These are phyloP conservation scores for Parasitella parasitica DNA, from an alignment of 371 early-diverging fungal genomes.

Conservation along the genomic window DNA sequence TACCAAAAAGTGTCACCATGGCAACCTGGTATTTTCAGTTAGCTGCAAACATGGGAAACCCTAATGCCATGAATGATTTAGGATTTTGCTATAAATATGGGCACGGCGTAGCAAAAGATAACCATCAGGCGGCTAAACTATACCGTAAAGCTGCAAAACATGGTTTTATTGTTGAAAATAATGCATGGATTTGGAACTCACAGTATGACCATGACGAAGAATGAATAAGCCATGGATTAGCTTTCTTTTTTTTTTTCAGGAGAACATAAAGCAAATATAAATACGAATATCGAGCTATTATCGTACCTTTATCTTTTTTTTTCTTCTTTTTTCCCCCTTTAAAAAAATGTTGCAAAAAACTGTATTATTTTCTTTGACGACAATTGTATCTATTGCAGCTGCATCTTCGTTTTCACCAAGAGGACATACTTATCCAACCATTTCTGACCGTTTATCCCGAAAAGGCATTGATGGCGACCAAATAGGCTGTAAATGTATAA, in stretches of 20 bases:
- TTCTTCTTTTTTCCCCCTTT: background rate
- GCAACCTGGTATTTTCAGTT: conserved; percentile 84
- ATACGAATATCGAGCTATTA: too few relatives aligned
- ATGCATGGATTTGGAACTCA: conserved; percentile 87
- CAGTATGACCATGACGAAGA: background rate
- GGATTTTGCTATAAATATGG: conserved; percentile 77
- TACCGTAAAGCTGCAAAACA: conserved; percentile 72
- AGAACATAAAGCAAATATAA: background rate
- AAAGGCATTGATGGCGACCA: background rate
- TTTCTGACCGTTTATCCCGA: background rate
- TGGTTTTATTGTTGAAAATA: conserved; percentile 71
- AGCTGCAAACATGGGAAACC: conserved; percentile 87
- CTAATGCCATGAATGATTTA: conserved; percentile 83
- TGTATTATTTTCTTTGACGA: background rate
- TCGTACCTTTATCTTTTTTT: background rate
- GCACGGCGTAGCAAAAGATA: conserved; percentile 80
- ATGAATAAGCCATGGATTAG: background rate
- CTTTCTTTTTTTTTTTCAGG: background rate
- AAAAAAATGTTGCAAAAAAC: background rate
- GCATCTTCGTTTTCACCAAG: background rate
- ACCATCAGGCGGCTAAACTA: conserved; percentile 76
- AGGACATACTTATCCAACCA: background rate
- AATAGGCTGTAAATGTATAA: conserved; percentile 27
- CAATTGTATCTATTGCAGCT: background rate
- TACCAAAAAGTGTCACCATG: conserved; percentile 27